Conservation (phyloP, 139 green algal genomes). For the Nannochloris sp. region DNA sequence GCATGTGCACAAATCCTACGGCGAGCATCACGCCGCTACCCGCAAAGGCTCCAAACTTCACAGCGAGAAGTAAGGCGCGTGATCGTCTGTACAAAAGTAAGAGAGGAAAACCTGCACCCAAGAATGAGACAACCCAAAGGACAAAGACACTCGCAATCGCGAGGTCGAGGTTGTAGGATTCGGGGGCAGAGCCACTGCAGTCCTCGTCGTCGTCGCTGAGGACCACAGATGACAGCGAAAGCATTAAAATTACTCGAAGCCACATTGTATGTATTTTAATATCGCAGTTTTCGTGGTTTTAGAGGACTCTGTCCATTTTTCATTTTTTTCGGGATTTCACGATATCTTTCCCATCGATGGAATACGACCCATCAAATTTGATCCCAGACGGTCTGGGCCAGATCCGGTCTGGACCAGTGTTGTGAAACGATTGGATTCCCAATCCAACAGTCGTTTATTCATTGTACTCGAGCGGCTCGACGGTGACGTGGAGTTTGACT, state of each 20-base stretch:
- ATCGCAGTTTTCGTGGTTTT: neutral
- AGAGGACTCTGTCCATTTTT: neutral
- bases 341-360: too few relatives aligned
- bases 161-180: slow-evolving; percentile 7
- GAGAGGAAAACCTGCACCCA: slow-evolving; percentile 2
- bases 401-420: too few relatives aligned
- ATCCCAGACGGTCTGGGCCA: too few relatives aligned
- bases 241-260: neutral
- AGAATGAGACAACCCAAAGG: slow-evolving; percentile 7
- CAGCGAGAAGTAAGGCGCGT: neutral
- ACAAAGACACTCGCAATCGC: slow-evolving; percentile 10
- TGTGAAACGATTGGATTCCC: too few relatives aligned
- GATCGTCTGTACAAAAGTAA: neutral
- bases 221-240: neutral
- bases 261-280: neutral
- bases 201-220: neutral
- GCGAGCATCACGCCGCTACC: slow-evolving; percentile 26
- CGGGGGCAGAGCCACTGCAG: neutral
- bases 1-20: slow-evolving; percentile 44
- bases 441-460: too few relatives aligned
- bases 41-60: slow-evolving; percentile 4
- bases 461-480: too few relatives aligned
- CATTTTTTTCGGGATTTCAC: neutral
- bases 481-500: neutral
- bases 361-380: too few relatives aligned